These are phyloP conservation scores for Nymphaea thermarum DNA, from an alignment of 164 flowering plant genomes.

Conservation along the genomic window DNA sequence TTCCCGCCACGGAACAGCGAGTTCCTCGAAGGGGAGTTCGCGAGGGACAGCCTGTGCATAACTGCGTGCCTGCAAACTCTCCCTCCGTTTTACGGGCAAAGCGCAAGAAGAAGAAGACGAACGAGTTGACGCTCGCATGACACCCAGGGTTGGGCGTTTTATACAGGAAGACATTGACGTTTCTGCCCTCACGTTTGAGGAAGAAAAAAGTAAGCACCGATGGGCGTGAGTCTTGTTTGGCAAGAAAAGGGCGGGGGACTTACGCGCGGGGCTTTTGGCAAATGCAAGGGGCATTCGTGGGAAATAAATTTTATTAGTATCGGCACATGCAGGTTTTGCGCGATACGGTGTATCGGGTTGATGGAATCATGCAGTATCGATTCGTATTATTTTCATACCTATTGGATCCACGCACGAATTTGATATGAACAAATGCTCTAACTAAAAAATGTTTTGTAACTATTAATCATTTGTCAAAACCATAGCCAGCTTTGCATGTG, in stretches of 20 bases:
- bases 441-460: too few species aligned
- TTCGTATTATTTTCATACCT: too few species aligned
- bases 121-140: not conserved
- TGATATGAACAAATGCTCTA: too few species aligned
- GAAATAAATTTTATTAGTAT: too few species aligned
- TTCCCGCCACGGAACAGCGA: not conserved
- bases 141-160: not conserved
- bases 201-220: not conserved
- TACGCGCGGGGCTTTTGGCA: not conserved
- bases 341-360: too few species aligned
- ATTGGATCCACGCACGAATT: too few species aligned
- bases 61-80: not conserved
- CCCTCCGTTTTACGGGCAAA: not conserved
- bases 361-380: too few species aligned
- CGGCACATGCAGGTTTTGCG: too few species aligned
- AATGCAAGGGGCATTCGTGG: too few species aligned
- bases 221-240: not conserved
- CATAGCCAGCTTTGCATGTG: too few species aligned
- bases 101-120: not conserved
- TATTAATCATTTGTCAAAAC: too few species aligned
- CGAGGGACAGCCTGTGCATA: slow-evolving; percentile 12
- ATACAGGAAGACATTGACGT: not conserved
- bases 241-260: not conserved
- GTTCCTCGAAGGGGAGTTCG: slow-evolving; percentile 7
- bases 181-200: not conserved